Evolutionary conservation across 2,329 filamentous ascomycete species (phyloP).

Genomic region (Fusarium sambucinum): DNA sequence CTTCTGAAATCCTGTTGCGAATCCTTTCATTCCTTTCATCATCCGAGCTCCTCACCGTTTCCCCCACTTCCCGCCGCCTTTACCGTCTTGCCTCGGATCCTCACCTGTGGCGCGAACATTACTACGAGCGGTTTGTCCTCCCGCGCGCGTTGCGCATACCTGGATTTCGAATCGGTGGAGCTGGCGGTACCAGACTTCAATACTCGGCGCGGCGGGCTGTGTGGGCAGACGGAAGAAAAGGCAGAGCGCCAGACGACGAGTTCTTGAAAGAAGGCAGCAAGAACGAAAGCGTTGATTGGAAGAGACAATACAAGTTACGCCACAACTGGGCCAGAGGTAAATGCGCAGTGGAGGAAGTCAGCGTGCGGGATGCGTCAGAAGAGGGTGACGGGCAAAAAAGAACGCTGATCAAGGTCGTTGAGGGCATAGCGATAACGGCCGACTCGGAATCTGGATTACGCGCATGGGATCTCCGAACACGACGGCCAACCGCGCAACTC

Average conservation of each 20-base stretch:
- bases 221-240: conserved; percentile 60
- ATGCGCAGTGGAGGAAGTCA: conserved; percentile 83
- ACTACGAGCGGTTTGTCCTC: conserved; percentile 87
- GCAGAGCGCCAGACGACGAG: conserved; percentile 58
- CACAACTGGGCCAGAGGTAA: conserved; percentile 92
- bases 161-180: conserved; percentile 63
- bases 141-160: conserved; percentile 83
- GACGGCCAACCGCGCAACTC: conserved; percentile 67
- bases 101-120: conserved; percentile 90
- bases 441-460: conserved; percentile 77
- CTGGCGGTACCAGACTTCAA: conserved; percentile 54
- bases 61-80: conserved; percentile 80
- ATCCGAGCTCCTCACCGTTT: conserved; percentile 71
- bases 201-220: conserved; percentile 59
- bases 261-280: conserved; percentile 6
- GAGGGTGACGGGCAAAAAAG: conserved; percentile 55
- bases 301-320: conserved; percentile 85
- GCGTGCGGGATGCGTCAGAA: conserved; percentile 61
- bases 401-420: conserved; percentile 82
- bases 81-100: conserved; percentile 79
- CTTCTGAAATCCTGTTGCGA: conserved; percentile 88
- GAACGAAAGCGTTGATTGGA: conserved; percentile 76
- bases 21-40: conserved; percentile 83
- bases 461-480: conserved; percentile 80
- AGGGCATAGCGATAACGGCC: conserved; percentile 82